Conservation (phyloP, 1,139 yeast genomes). For the Suhomyces yuchorum region DNA sequence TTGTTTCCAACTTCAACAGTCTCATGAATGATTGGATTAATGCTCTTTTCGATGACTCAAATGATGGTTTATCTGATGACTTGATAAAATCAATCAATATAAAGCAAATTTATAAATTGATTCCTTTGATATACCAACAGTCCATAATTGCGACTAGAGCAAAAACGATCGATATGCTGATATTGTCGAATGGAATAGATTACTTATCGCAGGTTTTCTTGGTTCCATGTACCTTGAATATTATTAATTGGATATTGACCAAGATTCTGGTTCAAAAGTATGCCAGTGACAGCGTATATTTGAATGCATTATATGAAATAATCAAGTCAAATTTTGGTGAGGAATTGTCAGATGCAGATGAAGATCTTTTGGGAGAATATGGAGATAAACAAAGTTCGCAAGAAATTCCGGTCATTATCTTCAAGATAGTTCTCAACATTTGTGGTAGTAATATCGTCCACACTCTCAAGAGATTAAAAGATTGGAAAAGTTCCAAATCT, state of each 20-base stretch:
- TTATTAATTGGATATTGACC: conserved; percentile 34
- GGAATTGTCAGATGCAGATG: conserved; percentile 12
- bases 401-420: conserved; percentile 25
- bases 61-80: conserved; percentile 87
- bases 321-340: conserved; percentile 26
- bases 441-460: conserved; percentile 24
- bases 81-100: conserved; percentile 67
- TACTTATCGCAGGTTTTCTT: conserved; percentile 47
- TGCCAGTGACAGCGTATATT: conserved; percentile 14
- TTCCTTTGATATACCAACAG: conserved; percentile 76
- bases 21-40: conserved; percentile 75
- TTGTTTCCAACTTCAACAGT: conserved; percentile 42
- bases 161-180: conserved; percentile 45
- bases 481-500: conserved; percentile 19
- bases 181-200: conserved; percentile 45
- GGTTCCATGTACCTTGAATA: conserved; percentile 41
- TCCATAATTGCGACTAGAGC: conserved; percentile 63
- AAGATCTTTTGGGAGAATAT: conserved; percentile 12
- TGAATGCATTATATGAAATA: conserved; percentile 26
- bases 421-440: conserved; percentile 29
- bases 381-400: conserved; percentile 12
- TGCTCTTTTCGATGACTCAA: conserved; percentile 68
- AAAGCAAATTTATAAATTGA: conserved; percentile 65
- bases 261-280: conserved; percentile 15
- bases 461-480: conserved; percentile 19